phyloP scores from a whole-genome alignment of 2,329 filamentous ascomycete species.

The Aureobasidium sp. region DNA sequence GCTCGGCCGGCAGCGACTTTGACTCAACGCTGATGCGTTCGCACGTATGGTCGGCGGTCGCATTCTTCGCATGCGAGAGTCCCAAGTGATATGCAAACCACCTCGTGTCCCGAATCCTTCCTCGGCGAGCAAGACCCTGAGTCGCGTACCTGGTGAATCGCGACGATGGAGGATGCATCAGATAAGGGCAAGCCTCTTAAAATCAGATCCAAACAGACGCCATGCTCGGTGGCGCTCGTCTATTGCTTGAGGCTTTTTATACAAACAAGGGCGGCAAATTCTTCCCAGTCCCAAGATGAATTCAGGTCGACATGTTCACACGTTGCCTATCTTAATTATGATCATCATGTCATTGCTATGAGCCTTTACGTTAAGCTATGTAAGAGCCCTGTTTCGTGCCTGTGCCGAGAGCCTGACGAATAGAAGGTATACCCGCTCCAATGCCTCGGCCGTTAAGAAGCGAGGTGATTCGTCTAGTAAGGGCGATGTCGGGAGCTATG shows the following conservation, averaged over 20 bases:
- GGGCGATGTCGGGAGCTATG: background rate
- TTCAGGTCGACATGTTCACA: background rate
- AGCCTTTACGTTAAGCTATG: background rate
- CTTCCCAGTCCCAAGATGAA: background rate
- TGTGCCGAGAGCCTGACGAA: background rate
- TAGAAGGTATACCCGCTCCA: background rate
- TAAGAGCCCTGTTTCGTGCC: background rate
- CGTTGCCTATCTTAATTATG: background rate
- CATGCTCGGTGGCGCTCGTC: background rate
- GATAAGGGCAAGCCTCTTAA: background rate
- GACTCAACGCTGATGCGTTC: background rate
- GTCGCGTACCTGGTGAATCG: background rate
- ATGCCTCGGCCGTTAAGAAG: background rate
- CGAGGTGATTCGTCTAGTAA: background rate
- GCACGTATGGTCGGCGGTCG: background rate
- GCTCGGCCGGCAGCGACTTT: background rate
- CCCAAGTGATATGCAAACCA: background rate
- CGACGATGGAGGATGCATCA: background rate
- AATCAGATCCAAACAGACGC: background rate
- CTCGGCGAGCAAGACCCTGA: background rate
- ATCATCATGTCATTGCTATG: background rate
- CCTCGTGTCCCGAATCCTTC: background rate
- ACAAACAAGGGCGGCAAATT: background rate
- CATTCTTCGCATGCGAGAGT: background rate
- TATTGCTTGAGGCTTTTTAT: background rate